Base-by-base conservation (phyloP, 2,329 filamentous ascomycete genomes). In the Fusarium sp. region DNA sequence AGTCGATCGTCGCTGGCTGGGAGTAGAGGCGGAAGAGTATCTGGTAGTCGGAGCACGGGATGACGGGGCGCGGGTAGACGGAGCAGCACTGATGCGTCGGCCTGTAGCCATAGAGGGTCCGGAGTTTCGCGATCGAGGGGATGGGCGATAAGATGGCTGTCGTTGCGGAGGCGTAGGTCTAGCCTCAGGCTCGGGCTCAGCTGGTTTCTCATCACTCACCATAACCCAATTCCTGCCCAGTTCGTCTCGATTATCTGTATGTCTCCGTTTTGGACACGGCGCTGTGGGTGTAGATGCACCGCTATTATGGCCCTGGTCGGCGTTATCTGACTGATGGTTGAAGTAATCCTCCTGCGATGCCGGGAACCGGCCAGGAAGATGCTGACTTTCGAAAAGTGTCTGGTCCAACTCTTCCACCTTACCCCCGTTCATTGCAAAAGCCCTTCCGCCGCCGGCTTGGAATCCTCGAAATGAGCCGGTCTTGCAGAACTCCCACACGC, bases 401-500 rank as follows among this genome's bases (percentile, higher is more conserved):
- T 68, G 61, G 17, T 65, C 61, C 44, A 71, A 47, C 45, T 76
- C 73, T 41, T 71, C 57, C 15, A 74, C 43, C n/a, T 63, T 64
- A 9, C 60, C 70, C 15, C 65, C 59, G 19, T 65, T 66, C 70
- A 92, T 80, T 8, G 86, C 81, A 74, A 94, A 97, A 26, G 88
- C 89, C 62, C 83, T 84, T 10, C 94, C 95, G 5, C 91, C 93
- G 9, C 94, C 95, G 14, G 94, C 93, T 65, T 94, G 90, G 77
- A 97, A 97, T 0, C 94, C 94, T 55, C 87, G 86, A 74, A 97
- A 96, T 0, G 91, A 87, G 10, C 86, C 88, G 0, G 82, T 81
- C 76, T 83, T 92, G 81, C 94, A 97, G 73, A 97, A 96, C 70
- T 94, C 87, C 86, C 93, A 94, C 1, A 97, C 89, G 74, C 90